Base-by-base conservation (phyloP, 176 grass and related monocot genomes). In the Cenchrus americanus region DNA sequence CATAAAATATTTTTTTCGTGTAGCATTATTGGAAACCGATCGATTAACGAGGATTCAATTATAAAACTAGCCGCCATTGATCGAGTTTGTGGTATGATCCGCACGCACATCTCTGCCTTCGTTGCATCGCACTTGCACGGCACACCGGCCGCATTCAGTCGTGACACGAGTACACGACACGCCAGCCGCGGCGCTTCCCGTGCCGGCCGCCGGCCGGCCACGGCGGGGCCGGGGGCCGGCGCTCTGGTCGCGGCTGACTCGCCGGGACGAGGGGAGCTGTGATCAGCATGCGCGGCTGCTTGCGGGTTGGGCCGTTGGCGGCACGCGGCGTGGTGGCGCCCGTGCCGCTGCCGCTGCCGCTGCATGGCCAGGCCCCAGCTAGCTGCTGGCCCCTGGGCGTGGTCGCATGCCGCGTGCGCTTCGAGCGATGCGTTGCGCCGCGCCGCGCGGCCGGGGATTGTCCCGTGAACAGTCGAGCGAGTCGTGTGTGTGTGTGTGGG, bases 341-440 rank as follows among this genome's bases (percentile, higher is more conserved):
- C 49, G 72, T 55, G 73, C 52, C 32, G 75, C 54, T 14, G 72
- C 51, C 72, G 26, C 51, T 55, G 73, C 52, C 32, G 75, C 54
- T 14, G 53, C 60, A 6, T 44, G 66, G 66, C 53, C 32, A 5
- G 43, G 6, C 43, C 7, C 27, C 27, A 30, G 27, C 27, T 30
- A 44, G 43, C 43, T 44, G 54, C 46, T 17, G 46, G 23, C 2
- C 24, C 48, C 57, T 59, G 27, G 71, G 27, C 71, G 26, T 69
- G 79, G 51, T n/a, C 66, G 80, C 66, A 71, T 44, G 79, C 66
- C 52, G 79, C 66, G 79, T 82, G 80, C 66, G 52, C 80, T 47
- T 44, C 48, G 48, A 9, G 24, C 17, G 34, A n/a, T 5, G 60
- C n/a, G 47, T 14, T 10, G 60, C n/a, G 47, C 34, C 34, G 34